Evolutionary conservation across 345 rosid genomes (phyloP).

Genomic region (Pistacia integerrima): DNA sequence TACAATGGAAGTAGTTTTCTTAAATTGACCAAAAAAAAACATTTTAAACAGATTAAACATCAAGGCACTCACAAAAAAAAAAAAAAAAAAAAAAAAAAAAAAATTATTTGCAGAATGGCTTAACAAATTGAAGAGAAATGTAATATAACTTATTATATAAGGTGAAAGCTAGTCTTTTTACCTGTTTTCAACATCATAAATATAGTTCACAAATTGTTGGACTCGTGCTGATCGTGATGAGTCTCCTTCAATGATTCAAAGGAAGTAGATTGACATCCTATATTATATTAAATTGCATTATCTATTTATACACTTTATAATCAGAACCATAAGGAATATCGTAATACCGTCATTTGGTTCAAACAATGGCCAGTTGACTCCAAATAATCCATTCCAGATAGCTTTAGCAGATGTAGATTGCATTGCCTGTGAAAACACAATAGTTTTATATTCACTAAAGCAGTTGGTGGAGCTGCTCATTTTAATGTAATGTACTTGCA

Average conservation of each 20-base stretch:
- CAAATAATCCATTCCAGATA: slow-evolving; percentile 77
- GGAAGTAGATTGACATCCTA: slow-evolving; percentile 10
- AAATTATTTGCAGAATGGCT: neutral
- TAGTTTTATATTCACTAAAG: neutral
- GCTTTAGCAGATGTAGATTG: slow-evolving; percentile 92
- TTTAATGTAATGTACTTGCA: no score
- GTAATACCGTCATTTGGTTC: slow-evolving; percentile 46
- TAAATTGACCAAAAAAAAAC: slow-evolving; percentile 26
- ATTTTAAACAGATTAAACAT: slow-evolving; percentile 16
- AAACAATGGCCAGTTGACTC: slow-evolving; percentile 56
- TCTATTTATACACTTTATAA: neutral
- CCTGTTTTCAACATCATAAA: slow-evolving; percentile 80
- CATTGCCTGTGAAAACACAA: slow-evolving; percentile 64
- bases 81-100: neutral
- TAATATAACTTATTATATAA: neutral
- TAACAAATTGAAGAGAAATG: neutral
- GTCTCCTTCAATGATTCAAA: slow-evolving; percentile 42
- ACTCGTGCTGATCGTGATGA: slow-evolving; percentile 51
- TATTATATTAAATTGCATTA: neutral
- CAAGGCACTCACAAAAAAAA: neutral
- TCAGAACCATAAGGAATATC: neutral
- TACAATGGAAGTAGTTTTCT: slow-evolving; percentile 64
- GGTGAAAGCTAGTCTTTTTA: slow-evolving; percentile 29
- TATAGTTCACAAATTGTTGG: slow-evolving; percentile 70
- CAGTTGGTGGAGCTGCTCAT: no score